A percentile compares a stretch with the other conserved stretches of the same genome.
Conservation (phyloP, 2,329 filamentous ascomycete species). For the Cladosporium colombiae region DNA sequence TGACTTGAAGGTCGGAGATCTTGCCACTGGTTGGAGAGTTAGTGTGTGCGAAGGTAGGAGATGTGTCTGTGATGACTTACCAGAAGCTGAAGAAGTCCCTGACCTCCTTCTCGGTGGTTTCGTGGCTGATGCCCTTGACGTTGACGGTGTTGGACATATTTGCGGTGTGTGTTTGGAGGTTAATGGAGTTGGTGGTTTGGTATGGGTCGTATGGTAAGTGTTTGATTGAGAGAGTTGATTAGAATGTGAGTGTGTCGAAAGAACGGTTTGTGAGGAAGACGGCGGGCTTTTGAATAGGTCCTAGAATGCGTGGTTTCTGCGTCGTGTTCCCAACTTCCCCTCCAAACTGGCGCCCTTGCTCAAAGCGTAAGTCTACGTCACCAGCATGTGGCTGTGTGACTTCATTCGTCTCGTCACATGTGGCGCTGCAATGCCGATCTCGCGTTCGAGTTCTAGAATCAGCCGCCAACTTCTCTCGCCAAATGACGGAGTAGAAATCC, state of each 20-base stretch:
- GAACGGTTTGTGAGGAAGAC: not conserved
- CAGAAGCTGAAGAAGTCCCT: constrained; percentile 96
- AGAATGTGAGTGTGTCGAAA: not conserved
- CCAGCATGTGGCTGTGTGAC: not conserved
- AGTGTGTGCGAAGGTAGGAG: not conserved
- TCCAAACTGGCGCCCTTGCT: constrained; percentile 3
- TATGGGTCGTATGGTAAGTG: not conserved
- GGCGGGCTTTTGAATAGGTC: not conserved
- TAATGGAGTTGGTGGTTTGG: not conserved
- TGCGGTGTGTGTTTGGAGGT: not conserved
- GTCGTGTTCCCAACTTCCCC: constrained; percentile 12
- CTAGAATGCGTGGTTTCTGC: constrained; percentile 11
- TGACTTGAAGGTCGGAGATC: constrained; percentile 80
- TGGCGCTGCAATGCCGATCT: constrained; percentile 7
- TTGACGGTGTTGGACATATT: constrained; percentile 68
- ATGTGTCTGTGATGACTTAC: constrained; percentile 52
- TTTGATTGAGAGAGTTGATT: not conserved
- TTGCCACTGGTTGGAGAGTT: constrained; percentile 67
- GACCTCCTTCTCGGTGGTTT: constrained; percentile 87
- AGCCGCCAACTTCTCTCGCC: not conserved
- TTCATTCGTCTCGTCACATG: not conserved
- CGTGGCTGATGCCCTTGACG: constrained; percentile 82
- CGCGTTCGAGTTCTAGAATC: not conserved
- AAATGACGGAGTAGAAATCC: not conserved
- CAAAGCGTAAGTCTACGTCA: constrained; percentile 1